Base-by-base conservation (phyloP, 139 green algal genomes). In the Tetraselmis striata region DNA sequence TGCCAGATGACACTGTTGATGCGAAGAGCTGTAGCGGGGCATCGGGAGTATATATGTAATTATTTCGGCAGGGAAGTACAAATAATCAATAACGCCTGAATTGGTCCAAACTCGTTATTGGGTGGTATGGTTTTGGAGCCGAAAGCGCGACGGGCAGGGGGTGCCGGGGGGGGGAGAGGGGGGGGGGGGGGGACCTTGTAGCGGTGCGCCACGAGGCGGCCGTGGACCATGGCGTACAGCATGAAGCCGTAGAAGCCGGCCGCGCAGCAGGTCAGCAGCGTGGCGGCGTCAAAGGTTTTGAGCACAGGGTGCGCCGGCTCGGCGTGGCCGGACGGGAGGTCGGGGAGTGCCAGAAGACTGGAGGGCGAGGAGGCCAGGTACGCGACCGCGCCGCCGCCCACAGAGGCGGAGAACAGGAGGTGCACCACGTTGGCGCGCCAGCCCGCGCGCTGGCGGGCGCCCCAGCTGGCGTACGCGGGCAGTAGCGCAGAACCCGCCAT, bases 181-280 rank as follows among this genome's bases (percentile, higher is more conserved):
- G 83, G 28, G 75, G 78, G 1, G 75, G 45, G 28, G 2, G 2
- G 28, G 2, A 32, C 18, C 28, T 27, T 27, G 28, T 26, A 32
- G 76, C 25, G 25, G 29, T 2, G 25, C 76, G 23, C 28, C 76
- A 84, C 84, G 24, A 86, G 80, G 28, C 85, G 89, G 29, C 84
- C 67, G 30, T 84, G 82, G 76, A 96, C 90, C 31, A 90, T 85
- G 23, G 90, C 76, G 88, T 88, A 95, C 31, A 96, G 90, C 78
- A 91, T 83, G 82, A 95, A 95, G 0, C 83, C 93, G 28, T 92
- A 95, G 83, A 95, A 94, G 58, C 93, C 93, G 80, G 93, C 86
- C 79, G 83, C 78, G 26, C 75, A 29, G 76, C 1, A 30, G 27
- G 23, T 30, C 30, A 31, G 45, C 45, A 67, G 45, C 45, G 45